Conservation (phyloP, 2,329 filamentous ascomycete species). For the Parascedosporium putredinis region DNA sequence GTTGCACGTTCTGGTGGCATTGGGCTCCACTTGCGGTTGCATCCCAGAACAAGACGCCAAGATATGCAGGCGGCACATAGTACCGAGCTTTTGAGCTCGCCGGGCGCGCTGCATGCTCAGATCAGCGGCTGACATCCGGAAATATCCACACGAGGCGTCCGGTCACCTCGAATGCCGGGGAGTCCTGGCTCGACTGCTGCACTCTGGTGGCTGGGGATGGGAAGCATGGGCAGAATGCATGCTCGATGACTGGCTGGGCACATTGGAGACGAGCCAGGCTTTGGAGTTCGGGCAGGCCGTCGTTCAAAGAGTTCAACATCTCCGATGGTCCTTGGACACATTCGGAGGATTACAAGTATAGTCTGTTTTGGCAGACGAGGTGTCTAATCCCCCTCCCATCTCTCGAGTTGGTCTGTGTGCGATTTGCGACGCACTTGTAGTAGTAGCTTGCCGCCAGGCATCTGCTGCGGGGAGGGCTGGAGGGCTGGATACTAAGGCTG, state of each 20-base stretch:
- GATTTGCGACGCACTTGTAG: too few relatives aligned
- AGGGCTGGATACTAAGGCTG: too few relatives aligned
- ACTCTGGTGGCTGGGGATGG: slow-evolving; percentile 1
- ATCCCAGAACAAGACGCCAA: slow-evolving; percentile 5
- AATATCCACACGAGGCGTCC: not conserved
- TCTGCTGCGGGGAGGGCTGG: too few relatives aligned
- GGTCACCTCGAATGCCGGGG: not conserved
- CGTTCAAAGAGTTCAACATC: too few relatives aligned
- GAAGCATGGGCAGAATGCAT: not conserved
- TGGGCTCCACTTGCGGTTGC: not conserved
- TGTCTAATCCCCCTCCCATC: too few relatives aligned
- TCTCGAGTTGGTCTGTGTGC: too few relatives aligned
- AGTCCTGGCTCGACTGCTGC: not conserved
- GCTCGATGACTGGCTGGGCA: not conserved
- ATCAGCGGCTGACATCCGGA: not conserved
- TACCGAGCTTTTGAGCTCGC: slow-evolving; percentile 3
- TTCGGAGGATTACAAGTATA: too few relatives aligned
- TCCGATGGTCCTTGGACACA: too few relatives aligned
- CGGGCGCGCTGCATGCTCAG: not conserved
- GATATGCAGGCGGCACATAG: slow-evolving; percentile 8
- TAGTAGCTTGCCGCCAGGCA: too few relatives aligned
- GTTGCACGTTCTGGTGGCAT: not conserved
- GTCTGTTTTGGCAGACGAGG: too few relatives aligned
- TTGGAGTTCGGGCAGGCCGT: not conserved
- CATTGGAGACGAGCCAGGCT: not conserved